These are phyloP conservation scores for Podospora appendiculata DNA, from an alignment of 495 filamentous ascomycete species.

Conservation along the genomic window DNA sequence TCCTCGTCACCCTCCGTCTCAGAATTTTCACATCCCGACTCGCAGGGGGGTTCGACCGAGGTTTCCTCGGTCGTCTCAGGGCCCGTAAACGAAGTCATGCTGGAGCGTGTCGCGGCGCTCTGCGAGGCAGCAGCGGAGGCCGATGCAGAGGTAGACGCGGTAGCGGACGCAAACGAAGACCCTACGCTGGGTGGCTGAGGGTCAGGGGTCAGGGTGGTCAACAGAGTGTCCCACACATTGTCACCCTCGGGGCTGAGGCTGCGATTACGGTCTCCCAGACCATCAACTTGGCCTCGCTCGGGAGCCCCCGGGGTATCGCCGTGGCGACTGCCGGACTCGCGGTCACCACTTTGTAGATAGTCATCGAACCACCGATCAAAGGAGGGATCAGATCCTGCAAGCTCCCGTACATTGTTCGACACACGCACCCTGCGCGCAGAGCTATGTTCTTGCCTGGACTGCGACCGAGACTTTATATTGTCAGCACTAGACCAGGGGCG, in stretches of 20 bases:
- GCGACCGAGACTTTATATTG: background rate
- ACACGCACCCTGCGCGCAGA: no score
- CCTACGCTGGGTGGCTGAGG: constrained; percentile 69
- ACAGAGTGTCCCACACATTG: constrained; percentile 69
- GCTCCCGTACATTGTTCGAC: no score
- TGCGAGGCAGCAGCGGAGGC: constrained; percentile 35
- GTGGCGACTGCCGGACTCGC: background rate
- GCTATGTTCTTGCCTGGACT: no score
- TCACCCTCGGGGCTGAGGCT: constrained; percentile 70
- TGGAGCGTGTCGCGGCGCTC: constrained; percentile 23
- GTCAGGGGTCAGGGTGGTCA: constrained; percentile 74
- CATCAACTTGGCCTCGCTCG: constrained; percentile 40
- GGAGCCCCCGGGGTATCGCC: background rate
- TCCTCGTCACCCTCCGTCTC: constrained; percentile 30
- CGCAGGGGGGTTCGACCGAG: constrained; percentile 26
- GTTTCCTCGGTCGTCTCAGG: constrained; percentile 23
- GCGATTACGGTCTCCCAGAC: constrained; percentile 74
- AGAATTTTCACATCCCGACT: constrained; percentile 28
- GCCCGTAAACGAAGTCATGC: constrained; percentile 27
- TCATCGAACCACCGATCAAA: no score
- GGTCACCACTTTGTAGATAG: no score
- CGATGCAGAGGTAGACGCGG: constrained; percentile 44
- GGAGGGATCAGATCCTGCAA: no score
- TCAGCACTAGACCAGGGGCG: no score
- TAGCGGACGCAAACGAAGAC: constrained; percentile 61